These are phyloP conservation scores for Pisolithus thermaeus DNA, from an alignment of 1,284 basidiomycete genomes.

Conservation along the genomic window DNA sequence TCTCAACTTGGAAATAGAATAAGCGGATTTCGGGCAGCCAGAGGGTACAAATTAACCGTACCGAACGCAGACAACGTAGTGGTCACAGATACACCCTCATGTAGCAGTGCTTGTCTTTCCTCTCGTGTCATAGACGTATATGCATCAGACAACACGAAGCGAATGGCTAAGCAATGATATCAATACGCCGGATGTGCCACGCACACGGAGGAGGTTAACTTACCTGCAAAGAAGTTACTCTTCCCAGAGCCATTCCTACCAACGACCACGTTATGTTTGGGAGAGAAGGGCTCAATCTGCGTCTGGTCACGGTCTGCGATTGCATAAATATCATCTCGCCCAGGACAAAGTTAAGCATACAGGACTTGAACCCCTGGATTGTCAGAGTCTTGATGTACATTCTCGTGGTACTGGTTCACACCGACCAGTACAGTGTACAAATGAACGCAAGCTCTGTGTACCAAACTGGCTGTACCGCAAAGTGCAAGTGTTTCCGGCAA, in stretches of 20 bases:
- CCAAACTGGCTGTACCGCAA: too few species aligned
- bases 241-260: slow-evolving; percentile 95
- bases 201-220: slow-evolving; percentile 16
- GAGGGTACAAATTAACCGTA: slow-evolving; percentile 27
- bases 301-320: slow-evolving; percentile 71
- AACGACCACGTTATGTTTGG: slow-evolving; percentile 90
- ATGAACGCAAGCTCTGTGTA: too few species aligned
- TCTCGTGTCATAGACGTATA: slow-evolving; percentile 95
- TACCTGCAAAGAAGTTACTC: slow-evolving; percentile 94
- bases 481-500: too few species aligned
- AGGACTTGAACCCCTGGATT: slow-evolving; percentile 97
- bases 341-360: slow-evolving; percentile 35
- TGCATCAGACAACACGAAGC: slow-evolving; percentile 96
- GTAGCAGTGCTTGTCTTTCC: slow-evolving; percentile 87
- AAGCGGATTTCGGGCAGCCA: slow-evolving; percentile 5
- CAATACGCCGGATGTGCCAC: background rate
- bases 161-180: slow-evolving; percentile 59
- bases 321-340: slow-evolving; percentile 6
- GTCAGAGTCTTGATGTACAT: slow-evolving; percentile 92
- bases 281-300: slow-evolving; percentile 76
- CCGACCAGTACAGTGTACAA: too few species aligned
- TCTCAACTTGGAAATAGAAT: slow-evolving; percentile 53
- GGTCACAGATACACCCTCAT: slow-evolving; percentile 86
- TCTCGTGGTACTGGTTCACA: background rate
- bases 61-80: slow-evolving; percentile 93